A percentile compares a stretch with the other conserved stretches of the same genome.
These are phyloP conservation scores for Ganoderma multipileum DNA, from an alignment of 1,284 basidiomycete genomes.

Conservation along the genomic window DNA sequence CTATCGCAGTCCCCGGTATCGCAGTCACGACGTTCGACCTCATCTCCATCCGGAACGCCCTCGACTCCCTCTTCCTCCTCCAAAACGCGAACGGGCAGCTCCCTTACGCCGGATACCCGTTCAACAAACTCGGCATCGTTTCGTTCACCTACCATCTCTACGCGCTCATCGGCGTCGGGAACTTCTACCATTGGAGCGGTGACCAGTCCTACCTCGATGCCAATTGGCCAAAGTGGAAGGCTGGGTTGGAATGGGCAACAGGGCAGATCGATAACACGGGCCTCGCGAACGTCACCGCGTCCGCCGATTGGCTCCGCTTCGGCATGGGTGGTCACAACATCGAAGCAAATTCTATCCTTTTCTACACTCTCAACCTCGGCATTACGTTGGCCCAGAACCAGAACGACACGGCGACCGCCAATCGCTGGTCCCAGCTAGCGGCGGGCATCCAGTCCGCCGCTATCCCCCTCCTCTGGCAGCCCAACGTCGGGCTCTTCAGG, in stretches of 20 bases:
- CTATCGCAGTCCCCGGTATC: constrained; percentile 27
- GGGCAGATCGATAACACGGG: constrained; percentile 26
- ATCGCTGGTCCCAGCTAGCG: constrained; percentile 15
- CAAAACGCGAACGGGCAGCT: constrained; percentile 19
- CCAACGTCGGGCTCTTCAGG: constrained; percentile 27
- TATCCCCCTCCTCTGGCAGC: constrained; percentile 28
- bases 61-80: constrained; percentile 26
- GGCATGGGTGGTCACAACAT: constrained; percentile 33
- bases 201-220: constrained; percentile 21
- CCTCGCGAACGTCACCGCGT: constrained; percentile 25
- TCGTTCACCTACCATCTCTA: constrained; percentile 32
- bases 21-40: constrained; percentile 27
- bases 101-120: constrained; percentile 11
- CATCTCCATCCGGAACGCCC: constrained; percentile 25
- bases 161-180: constrained; percentile 26
- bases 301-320: constrained; percentile 28
- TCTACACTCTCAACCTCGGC: constrained; percentile 27
- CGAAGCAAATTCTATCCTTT: constrained; percentile 30
- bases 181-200: constrained; percentile 29
- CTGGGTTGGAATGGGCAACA: constrained; percentile 25
- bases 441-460: constrained; percentile 23
- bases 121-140: constrained; percentile 16
- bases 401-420: constrained; percentile 15
- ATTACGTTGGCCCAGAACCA: constrained; percentile 17
- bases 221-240: constrained; percentile 25